A percentile compares a stretch with the other conserved stretches of the same genome.
Conservation (phyloP, 176 grass and related monocot species). For the Aegilops longissima region DNA sequence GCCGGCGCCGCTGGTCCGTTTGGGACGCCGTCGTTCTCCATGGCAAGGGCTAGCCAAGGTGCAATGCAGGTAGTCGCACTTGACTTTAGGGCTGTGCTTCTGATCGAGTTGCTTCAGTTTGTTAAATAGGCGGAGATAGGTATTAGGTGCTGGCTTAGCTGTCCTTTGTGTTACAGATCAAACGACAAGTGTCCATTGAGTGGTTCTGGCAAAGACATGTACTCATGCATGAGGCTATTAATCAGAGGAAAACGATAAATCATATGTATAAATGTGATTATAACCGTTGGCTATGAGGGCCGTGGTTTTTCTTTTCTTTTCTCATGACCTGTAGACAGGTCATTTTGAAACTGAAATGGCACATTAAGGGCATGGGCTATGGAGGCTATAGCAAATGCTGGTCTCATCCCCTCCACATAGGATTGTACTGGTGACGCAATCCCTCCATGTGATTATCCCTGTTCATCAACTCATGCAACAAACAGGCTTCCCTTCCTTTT, state of each 20-base stretch:
- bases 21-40: neutral
- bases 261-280: neutral
- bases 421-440: too few species aligned
- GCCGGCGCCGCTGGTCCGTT: neutral
- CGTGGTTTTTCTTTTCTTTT: neutral
- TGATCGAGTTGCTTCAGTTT: neutral
- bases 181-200: neutral
- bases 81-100: neutral
- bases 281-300: too few species aligned
- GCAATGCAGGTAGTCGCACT: neutral
- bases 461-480: too few species aligned
- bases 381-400: too few species aligned
- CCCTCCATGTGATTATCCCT: too few species aligned
- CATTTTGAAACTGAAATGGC: neutral
- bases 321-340: too few species aligned
- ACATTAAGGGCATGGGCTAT: too few species aligned
- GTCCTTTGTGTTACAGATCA: neutral
- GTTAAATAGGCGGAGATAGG: constrained; percentile 14
- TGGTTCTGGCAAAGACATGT: neutral
- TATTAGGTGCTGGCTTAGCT: neutral
- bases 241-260: neutral
- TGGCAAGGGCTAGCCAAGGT: neutral
- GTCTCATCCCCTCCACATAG: too few species aligned
- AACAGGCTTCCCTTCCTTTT: too few species aligned
- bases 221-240: neutral